Conservation (phyloP, 2,329 filamentous ascomycete species). For the Aspergillus fumigatus region DNA sequence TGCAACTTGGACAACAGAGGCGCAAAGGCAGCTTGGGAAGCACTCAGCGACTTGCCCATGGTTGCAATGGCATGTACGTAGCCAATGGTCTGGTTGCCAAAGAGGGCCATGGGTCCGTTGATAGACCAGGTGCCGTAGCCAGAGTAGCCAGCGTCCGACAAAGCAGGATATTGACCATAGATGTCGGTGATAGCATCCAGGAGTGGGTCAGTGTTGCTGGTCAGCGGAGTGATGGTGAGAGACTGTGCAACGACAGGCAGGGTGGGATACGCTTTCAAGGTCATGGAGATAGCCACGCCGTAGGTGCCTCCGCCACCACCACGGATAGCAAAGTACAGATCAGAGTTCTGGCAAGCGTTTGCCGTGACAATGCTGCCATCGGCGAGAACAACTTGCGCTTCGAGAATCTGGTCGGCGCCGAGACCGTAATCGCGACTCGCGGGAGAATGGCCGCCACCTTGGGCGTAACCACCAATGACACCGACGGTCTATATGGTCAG, state of each 20-base stretch:
- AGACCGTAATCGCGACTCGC: slow-evolving; percentile 39
- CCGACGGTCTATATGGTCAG: slow-evolving; percentile 13
- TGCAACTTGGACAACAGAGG: slow-evolving; percentile 5
- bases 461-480: slow-evolving; percentile 34
- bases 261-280: slow-evolving; percentile 13
- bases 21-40: slow-evolving; percentile 2
- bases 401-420: slow-evolving; percentile 43
- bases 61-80: slow-evolving; percentile 14
- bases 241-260: slow-evolving; percentile 9
- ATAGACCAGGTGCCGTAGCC: slow-evolving; percentile 8
- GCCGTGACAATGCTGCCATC: slow-evolving; percentile 33
- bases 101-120: neutral
- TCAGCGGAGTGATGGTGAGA: slow-evolving; percentile 6
- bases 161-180: slow-evolving; percentile 2
- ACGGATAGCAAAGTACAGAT: slow-evolving; percentile 30
- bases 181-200: neutral
- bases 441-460: slow-evolving; percentile 42
- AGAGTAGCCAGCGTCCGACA: slow-evolving; percentile 5
- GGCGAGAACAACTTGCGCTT: slow-evolving; percentile 39
- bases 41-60: slow-evolving; percentile 7
- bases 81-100: neutral
- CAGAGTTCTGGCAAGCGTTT: slow-evolving; percentile 30
- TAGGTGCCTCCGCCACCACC: slow-evolving; percentile 37
- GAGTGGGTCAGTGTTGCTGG: slow-evolving; percentile 1
- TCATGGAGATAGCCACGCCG: slow-evolving; percentile 20